These are phyloP conservation scores for Psilocybe cubensis DNA, from an alignment of 768 basidiomycete species.

Conservation along the genomic window DNA sequence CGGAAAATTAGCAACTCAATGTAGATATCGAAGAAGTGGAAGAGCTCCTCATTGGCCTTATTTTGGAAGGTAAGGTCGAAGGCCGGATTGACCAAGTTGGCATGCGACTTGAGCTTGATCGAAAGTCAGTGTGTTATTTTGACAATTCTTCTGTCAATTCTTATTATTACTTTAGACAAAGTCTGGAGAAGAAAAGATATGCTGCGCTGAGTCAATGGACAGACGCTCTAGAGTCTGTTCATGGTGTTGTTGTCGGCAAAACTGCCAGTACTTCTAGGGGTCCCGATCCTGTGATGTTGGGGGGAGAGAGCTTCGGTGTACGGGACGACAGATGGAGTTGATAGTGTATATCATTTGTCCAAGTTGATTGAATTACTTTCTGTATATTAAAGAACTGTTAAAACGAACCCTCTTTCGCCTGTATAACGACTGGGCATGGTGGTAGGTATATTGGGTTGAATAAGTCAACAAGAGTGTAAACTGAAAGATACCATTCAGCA, in stretches of 20 bases:
- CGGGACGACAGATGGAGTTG: constrained; percentile 43
- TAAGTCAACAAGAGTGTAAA: neutral
- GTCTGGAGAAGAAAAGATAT: constrained; percentile 86
- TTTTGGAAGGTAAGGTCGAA: constrained; percentile 96
- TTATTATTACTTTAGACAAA: constrained; percentile 57
- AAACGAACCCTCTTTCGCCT: constrained; percentile 6
- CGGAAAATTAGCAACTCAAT: constrained; percentile 79
- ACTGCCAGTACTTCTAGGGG: constrained; percentile 50
- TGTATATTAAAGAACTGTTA: constrained; percentile 19
- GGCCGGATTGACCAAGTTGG: constrained; percentile 97
- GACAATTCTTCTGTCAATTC: neutral
- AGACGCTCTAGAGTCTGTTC: constrained; percentile 76
- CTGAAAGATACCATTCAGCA: neutral
- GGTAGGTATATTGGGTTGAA: constrained; percentile 1
- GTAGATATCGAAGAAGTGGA: constrained; percentile 93
- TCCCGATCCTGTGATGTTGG: constrained; percentile 37
- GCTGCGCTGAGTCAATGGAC: constrained; percentile 83
- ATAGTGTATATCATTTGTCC: constrained; percentile 16
- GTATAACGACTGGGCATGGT: neutral
- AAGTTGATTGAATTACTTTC: constrained; percentile 25
- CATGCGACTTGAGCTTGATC: constrained; percentile 89
- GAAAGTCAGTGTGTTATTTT: constrained; percentile 57
- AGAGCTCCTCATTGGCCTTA: constrained; percentile 89
- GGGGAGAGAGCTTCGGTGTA: constrained; percentile 33
- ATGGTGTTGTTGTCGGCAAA: constrained; percentile 76